A percentile compares a stretch with the other conserved stretches of the same genome.
Evolutionary conservation across 2,329 filamentous ascomycete species (phyloP).

Genomic region (Aureobasidium sp.): DNA sequence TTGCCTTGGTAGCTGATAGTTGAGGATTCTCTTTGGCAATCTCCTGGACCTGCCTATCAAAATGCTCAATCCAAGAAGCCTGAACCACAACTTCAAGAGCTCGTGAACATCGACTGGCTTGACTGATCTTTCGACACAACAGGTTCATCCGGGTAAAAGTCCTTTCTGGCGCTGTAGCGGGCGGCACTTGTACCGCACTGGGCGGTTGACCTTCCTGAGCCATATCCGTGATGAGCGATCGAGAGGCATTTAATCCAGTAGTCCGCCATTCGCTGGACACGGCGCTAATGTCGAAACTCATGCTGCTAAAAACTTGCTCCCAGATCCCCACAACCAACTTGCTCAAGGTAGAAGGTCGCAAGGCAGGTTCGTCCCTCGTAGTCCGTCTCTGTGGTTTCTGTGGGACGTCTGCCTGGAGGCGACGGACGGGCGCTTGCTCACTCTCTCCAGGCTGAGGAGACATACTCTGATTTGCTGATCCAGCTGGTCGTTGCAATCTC

Average conservation of each 20-base stretch:
- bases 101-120: conserved; percentile 48
- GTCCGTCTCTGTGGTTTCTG: conserved; percentile 25
- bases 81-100: conserved; percentile 54
- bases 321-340: conserved; percentile 46
- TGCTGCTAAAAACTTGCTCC: conserved; percentile 42
- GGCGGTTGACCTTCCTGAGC: conserved; percentile 12
- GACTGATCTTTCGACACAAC: conserved; percentile 39
- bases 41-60: conserved; percentile 44
- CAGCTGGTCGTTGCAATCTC: conserved; percentile 19
- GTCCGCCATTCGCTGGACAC: conserved; percentile 30
- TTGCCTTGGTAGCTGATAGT: conserved; percentile 42
- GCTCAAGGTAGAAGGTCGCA: conserved; percentile 42
- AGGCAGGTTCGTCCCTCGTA: conserved; percentile 19
- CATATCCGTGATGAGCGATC: conserved; percentile 21
- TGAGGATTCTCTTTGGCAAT: conserved; percentile 35
- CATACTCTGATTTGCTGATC: conserved; percentile 17
- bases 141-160: conserved; percentile 38
- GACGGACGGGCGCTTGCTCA: not conserved
- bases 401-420: conserved; percentile 19
- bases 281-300: conserved; percentile 35
- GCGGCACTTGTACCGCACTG: conserved; percentile 12
- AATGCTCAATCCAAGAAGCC: conserved; percentile 51
- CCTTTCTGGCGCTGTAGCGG: conserved; percentile 14
- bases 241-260: conserved; percentile 22
- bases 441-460: not conserved